Conservation (phyloP, 352 stramenopile genomes). For the Peronospora tabacina region DNA sequence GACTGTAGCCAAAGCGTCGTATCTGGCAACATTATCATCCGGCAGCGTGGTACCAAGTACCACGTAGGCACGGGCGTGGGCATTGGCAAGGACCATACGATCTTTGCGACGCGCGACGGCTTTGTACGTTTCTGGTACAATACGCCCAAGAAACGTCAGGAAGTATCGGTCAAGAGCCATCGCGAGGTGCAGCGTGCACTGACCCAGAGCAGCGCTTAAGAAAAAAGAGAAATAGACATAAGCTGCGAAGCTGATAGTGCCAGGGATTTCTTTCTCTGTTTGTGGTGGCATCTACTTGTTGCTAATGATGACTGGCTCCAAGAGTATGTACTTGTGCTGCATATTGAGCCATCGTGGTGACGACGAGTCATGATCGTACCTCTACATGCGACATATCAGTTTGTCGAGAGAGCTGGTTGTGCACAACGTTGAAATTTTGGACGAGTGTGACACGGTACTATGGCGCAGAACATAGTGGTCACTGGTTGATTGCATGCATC, state of each 20-base stretch:
- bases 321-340: neutral
- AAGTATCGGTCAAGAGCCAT: conserved; percentile 79
- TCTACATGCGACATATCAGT: conserved; percentile 15
- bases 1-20: conserved; percentile 67
- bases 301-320: conserved; percentile 11
- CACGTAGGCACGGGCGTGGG: conserved; percentile 91
- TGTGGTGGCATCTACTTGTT: conserved; percentile 6
- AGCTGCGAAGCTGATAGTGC: conserved; percentile 9
- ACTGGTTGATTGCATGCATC: neutral
- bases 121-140: conserved; percentile 91
- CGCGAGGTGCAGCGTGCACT: conserved; percentile 44
- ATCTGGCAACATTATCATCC: conserved; percentile 96
- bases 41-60: conserved; percentile 95
- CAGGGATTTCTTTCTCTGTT: conserved; percentile 6
- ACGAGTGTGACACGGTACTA: neutral
- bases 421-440: conserved; percentile 5
- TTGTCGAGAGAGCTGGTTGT: conserved; percentile 16
- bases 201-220: conserved; percentile 21
- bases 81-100: conserved; percentile 91
- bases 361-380: conserved; percentile 15
- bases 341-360: conserved; percentile 6
- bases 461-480: neutral
- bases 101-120: conserved; percentile 84
- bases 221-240: neutral
- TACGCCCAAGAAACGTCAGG: conserved; percentile 72